These are phyloP conservation scores for Neurospora tetrasperma DNA, from an alignment of 495 filamentous ascomycete species.

Conservation along the genomic window DNA sequence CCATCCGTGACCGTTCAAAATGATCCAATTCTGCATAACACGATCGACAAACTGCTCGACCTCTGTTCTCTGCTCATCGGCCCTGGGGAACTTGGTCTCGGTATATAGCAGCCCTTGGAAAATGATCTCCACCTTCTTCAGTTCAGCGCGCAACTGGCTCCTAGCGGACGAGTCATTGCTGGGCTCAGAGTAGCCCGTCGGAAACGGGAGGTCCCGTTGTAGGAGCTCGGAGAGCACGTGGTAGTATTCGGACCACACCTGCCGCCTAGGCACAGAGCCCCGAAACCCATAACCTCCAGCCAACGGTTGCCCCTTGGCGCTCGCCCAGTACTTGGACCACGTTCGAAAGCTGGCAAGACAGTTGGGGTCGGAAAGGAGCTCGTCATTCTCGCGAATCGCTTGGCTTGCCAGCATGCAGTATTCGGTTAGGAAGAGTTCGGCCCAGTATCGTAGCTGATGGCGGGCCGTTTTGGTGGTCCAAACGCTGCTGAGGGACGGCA, in stretches of 20 bases:
- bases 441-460: slow-evolving; percentile 63
- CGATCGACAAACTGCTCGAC: slow-evolving; percentile 73
- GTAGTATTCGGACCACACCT: slow-evolving; percentile 77
- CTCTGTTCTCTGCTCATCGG: slow-evolving; percentile 59
- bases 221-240: slow-evolving; percentile 56
- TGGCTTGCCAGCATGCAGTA: slow-evolving; percentile 56
- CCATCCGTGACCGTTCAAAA: slow-evolving; percentile 66
- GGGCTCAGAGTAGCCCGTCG: slow-evolving; percentile 30
- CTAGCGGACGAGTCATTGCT: slow-evolving; percentile 40
- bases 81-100: slow-evolving; percentile 74
- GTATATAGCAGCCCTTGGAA: slow-evolving; percentile 64
- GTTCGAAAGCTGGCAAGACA: slow-evolving; percentile 48
- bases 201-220: slow-evolving; percentile 41
- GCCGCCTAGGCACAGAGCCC: slow-evolving; percentile 40
- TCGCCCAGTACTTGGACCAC: slow-evolving; percentile 51
- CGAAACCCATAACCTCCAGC: slow-evolving; percentile 36
- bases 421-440: slow-evolving; percentile 62
- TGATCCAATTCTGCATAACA: slow-evolving; percentile 75
- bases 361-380: slow-evolving; percentile 33
- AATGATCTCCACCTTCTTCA: slow-evolving; percentile 61
- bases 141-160: slow-evolving; percentile 56
- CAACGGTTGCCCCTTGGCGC: slow-evolving; percentile 24
- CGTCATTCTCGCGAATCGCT: slow-evolving; percentile 37
- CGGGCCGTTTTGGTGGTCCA: slow-evolving; percentile 32
- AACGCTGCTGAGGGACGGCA: slow-evolving; percentile 46